phyloP scores from a whole-genome alignment of 306 rosid species.

The Elaeagnus macrophylla region DNA sequence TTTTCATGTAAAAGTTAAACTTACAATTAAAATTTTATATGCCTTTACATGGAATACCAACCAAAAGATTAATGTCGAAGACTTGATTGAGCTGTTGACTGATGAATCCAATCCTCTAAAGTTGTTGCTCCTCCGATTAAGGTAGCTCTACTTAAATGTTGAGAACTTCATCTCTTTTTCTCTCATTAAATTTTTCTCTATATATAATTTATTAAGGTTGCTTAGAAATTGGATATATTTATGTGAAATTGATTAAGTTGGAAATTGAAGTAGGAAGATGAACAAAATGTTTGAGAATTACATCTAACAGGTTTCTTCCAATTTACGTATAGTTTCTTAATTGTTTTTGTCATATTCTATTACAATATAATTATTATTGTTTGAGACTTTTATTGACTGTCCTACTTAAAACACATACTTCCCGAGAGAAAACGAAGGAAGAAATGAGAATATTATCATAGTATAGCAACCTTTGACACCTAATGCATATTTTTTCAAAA shows the following conservation, averaged over 20 bases:
- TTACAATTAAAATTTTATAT: too few species aligned
- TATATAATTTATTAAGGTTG: not conserved
- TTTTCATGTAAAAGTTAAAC: too few species aligned
- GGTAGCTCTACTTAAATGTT: constrained; percentile 76
- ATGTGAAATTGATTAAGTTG: not conserved
- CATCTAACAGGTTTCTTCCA: constrained; percentile 46
- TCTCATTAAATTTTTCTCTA: not conserved
- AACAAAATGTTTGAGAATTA: constrained; percentile 2
- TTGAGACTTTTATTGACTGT: too few species aligned
- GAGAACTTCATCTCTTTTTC: constrained; percentile 75
- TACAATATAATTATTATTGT: too few species aligned
- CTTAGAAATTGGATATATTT: not conserved
- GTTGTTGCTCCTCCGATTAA: constrained; percentile 64
- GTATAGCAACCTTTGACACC: too few species aligned
- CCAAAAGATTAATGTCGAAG: constrained; percentile 82
- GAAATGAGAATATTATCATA: too few species aligned
- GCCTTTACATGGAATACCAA: constrained; percentile 70
- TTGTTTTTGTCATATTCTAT: not conserved
- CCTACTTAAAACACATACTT: too few species aligned
- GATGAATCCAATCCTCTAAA: constrained; percentile 72
- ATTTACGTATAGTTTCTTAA: constrained; percentile 32
- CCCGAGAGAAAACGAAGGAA: too few species aligned
- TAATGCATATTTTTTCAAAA: too few species aligned
- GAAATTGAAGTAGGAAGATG: constrained; percentile 19
- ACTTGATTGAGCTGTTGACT: constrained; percentile 49